Evolutionary conservation across 345 rosid genomes (phyloP), one percentile per base, ranked within the genome.

Genomic region (Eucalyptus dawsonii): DNA sequence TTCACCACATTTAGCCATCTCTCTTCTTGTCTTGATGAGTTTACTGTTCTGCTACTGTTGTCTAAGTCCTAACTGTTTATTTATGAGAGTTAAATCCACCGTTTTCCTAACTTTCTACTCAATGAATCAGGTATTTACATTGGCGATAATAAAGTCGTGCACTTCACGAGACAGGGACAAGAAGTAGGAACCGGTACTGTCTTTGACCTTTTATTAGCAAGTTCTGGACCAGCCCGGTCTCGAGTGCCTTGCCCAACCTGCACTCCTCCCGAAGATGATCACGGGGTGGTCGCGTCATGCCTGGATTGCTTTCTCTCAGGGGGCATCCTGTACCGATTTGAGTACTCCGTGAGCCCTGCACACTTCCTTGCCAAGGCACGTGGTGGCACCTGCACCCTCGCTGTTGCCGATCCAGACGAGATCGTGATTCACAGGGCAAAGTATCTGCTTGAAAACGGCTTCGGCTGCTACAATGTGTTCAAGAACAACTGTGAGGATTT

Each of bases 311-410:
- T 98, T 93, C 96, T 98, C 87, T 94, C 97, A 15, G 97, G 98
- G 29, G 98, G 99, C 40, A 83, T 94, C 85, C 86, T 97, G 91
- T 98, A 95, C 50, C 95, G 97, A 19, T 98, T 98, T 49, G 94
- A 94, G 93, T 98, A 98, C 90, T 93, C 95, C 1, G 99, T 97
- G 86, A 94, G 72, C 50, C 95, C 97, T 3, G 96, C 98, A 87
- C 95, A 93, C 91, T 97, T 96, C 88, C 93, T 97, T 1, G 96
- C 97, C 15, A 97, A 96, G 92, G 98, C 97, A 19, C 96, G 99
- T 6, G 99, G 98, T 17, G 98, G 98, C 87, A 97, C 99, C 58
- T 97, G 99, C 91, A 95, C 99, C 12, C 98, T 94, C n/a, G 97
- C 97, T 0, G 95, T 92, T 51, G 80, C 98, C 1, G 97, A 96